phyloP scores from a whole-genome alignment of 1,284 basidiomycete species.

The Polyporus tsugae region DNA sequence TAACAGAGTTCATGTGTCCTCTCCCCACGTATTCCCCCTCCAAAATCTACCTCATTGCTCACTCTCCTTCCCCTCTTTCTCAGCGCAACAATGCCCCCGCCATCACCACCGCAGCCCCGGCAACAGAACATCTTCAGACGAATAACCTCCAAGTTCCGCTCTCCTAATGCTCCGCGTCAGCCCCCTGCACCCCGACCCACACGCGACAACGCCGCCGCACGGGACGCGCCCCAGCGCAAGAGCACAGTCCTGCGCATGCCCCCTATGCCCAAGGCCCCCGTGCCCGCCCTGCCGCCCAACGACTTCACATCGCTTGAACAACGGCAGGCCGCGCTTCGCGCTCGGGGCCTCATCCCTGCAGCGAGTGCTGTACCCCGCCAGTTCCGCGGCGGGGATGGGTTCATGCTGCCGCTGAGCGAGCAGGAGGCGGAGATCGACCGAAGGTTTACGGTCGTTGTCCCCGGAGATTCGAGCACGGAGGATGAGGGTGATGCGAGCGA shows the following conservation, averaged over 20 bases:
- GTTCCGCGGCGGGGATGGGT: slow-evolving; percentile 35
- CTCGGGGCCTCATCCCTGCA: slow-evolving; percentile 40
- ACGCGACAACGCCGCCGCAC: not conserved
- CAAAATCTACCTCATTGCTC: not conserved
- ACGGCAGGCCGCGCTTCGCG: slow-evolving; percentile 43
- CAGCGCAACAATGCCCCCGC: slow-evolving; percentile 19
- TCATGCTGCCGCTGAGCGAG: slow-evolving; percentile 40
- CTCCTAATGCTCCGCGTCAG: slow-evolving; percentile 13
- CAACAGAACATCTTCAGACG: slow-evolving; percentile 30
- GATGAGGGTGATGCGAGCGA: slow-evolving; percentile 32
- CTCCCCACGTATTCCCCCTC: not conserved
- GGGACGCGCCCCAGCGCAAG: slow-evolving; percentile 11
- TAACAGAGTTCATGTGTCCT: not conserved
- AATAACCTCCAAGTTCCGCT: slow-evolving; percentile 32
- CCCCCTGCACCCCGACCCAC: not conserved
- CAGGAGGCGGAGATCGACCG: slow-evolving; percentile 44
- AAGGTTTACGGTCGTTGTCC: slow-evolving; percentile 36
- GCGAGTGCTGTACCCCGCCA: slow-evolving; percentile 9
- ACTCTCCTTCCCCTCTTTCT: slow-evolving; percentile 13
- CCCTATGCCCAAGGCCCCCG: slow-evolving; percentile 30
- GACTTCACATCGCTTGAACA: slow-evolving; percentile 39
- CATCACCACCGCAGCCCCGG: slow-evolving; percentile 12
- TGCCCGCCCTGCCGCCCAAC: slow-evolving; percentile 34
- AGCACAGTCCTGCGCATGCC: slow-evolving; percentile 31
- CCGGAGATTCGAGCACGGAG: slow-evolving; percentile 17